phyloP scores from a whole-genome alignment of 352 stramenopile genomes.

The Peronospora belbahrii region DNA sequence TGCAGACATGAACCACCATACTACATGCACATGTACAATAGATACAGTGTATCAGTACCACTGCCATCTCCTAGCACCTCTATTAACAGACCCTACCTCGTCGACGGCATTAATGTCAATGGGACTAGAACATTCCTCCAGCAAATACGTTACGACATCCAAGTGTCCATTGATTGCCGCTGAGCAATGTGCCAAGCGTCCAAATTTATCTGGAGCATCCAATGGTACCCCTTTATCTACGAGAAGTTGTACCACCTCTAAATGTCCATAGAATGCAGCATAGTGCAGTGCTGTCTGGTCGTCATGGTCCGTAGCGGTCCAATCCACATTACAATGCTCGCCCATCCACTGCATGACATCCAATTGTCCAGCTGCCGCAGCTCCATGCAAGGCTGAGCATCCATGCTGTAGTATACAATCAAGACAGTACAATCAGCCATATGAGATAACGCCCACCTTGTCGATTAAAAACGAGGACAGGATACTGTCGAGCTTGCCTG shows the following conservation, averaged over 20 bases:
- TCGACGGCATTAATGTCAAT: constrained; percentile 87
- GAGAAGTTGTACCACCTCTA: constrained; percentile 80
- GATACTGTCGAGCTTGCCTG: constrained; percentile 31
- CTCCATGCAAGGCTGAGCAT: constrained; percentile 69
- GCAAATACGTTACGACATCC: constrained; percentile 73
- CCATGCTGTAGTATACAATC: constrained; percentile 42
- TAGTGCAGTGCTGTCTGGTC: constrained; percentile 83
- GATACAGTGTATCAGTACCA: constrained; percentile 1
- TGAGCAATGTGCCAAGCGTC: constrained; percentile 69
- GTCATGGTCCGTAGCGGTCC: constrained; percentile 60
- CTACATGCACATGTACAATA: constrained; percentile 17
- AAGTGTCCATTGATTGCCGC: constrained; percentile 82
- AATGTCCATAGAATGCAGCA: constrained; percentile 78
- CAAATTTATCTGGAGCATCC: constrained; percentile 80
- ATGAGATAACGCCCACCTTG: neutral
- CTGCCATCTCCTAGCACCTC: no score
- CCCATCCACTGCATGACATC: constrained; percentile 80
- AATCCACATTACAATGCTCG: constrained; percentile 46
- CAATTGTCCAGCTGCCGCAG: constrained; percentile 69
- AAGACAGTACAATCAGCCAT: constrained; percentile 5
- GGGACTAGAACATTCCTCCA: constrained; percentile 71
- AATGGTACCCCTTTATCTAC: constrained; percentile 76
- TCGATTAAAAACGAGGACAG: neutral
- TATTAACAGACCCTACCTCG: constrained; percentile 33
- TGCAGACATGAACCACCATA: constrained; percentile 82